Percentiles rank a stretch among this genome's conserved stretches.
These are phyloP conservation scores for Zygotorulaspora mrakii DNA, from an alignment of 1,139 yeast genomes.

Conservation along the genomic window DNA sequence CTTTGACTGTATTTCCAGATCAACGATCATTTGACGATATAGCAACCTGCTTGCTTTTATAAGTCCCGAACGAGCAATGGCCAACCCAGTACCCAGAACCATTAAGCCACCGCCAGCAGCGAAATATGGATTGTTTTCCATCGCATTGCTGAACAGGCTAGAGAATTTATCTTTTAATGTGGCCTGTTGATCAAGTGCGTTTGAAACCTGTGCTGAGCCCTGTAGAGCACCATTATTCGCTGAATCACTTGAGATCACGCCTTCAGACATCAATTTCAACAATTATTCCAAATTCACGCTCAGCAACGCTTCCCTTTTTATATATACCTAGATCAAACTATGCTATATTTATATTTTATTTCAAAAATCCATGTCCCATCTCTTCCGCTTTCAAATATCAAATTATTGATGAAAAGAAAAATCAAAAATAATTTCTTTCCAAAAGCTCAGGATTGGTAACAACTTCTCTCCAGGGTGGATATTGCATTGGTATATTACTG, in stretches of 20 bases:
- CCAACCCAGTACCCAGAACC: constrained; percentile 85
- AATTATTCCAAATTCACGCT: no score
- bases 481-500: constrained; percentile 36
- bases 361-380: no score
- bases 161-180: constrained; percentile 11
- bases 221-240: background rate
- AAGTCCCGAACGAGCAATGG: constrained; percentile 69
- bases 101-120: constrained; percentile 97
- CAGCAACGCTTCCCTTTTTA: no score
- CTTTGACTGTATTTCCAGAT: constrained; percentile 87
- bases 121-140: constrained; percentile 81
- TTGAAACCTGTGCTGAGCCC: background rate
- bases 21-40: constrained; percentile 82
- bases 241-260: background rate
- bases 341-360: no score
- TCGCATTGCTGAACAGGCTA: constrained; percentile 47
- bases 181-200: constrained; percentile 1
- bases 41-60: constrained; percentile 61
- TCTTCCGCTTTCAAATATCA: no score
- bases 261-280: no score
- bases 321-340: no score
- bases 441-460: constrained; percentile 14
- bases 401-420: no score
- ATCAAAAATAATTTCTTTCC: no score
- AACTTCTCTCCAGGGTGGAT: constrained; percentile 43